phyloP scores from a whole-genome alignment of 1,139 yeast species.

The Candida gigantensis region DNA sequence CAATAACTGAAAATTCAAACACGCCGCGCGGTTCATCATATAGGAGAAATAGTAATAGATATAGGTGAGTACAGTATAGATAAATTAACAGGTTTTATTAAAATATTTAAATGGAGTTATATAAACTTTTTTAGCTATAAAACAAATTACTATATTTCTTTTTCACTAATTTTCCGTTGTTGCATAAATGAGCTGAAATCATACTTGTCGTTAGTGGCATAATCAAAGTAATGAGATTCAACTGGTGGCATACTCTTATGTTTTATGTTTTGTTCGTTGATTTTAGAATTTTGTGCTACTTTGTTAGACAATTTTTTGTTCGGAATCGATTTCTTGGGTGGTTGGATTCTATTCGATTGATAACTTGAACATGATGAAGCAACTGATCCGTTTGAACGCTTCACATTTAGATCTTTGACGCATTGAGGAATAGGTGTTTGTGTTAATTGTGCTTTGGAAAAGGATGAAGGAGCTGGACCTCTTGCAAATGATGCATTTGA shows the following conservation, averaged over 20 bases:
- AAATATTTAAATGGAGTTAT: no score
- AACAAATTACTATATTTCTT: neutral
- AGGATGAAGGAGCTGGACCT: neutral
- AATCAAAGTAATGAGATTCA: slow-evolving; percentile 30
- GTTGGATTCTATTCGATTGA: slow-evolving; percentile 21
- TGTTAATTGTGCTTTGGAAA: neutral
- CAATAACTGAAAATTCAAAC: slow-evolving; percentile 1
- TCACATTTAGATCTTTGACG: slow-evolving; percentile 7
- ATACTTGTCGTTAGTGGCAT: slow-evolving; percentile 28
- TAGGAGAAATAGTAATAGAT: neutral
- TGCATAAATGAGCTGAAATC: slow-evolving; percentile 43
- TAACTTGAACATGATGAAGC: slow-evolving; percentile 18
- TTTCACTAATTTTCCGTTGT: slow-evolving; percentile 19
- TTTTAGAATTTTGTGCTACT: neutral
- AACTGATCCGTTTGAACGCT: slow-evolving; percentile 16
- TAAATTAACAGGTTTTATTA: no score
- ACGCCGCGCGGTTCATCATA: neutral
- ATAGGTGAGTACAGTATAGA: slow-evolving; percentile 2
- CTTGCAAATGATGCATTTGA: slow-evolving; percentile 5
- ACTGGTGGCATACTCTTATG: slow-evolving; percentile 11
- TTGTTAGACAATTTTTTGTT: neutral
- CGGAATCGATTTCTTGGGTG: slow-evolving; percentile 8
- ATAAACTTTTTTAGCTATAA: no score
- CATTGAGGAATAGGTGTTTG: neutral
- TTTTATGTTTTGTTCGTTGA: neutral